Conservation (phyloP, 1,284 basidiomycete genomes). For the Austroboletus sp. region DNA sequence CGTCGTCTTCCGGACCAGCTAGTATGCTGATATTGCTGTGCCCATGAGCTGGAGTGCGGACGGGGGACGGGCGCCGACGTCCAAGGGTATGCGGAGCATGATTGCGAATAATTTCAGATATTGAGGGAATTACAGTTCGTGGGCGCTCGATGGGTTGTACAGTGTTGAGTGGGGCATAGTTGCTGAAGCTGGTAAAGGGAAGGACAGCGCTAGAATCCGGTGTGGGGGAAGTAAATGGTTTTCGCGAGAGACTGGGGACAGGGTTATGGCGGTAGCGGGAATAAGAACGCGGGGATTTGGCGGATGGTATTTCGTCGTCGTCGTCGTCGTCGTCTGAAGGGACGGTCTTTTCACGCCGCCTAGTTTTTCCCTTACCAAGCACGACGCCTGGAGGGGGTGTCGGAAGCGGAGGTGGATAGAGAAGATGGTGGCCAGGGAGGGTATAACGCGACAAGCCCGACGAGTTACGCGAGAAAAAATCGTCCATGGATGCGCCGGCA, state of each 20-base stretch:
- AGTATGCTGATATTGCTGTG: constrained; percentile 43
- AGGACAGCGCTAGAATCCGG: constrained; percentile 19
- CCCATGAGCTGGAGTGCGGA: constrained; percentile 43
- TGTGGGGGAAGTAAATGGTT: constrained; percentile 38
- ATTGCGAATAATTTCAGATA: constrained; percentile 74
- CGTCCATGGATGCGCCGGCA: constrained; percentile 40
- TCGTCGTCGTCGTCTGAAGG: constrained; percentile 44
- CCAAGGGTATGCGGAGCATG: constrained; percentile 57
- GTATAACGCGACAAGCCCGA: constrained; percentile 48
- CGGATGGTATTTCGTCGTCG: constrained; percentile 23
- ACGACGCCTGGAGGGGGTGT: constrained; percentile 73
- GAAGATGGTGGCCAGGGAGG: constrained; percentile 52
- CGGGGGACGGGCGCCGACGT: constrained; percentile 38
- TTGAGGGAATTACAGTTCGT: constrained; percentile 58
- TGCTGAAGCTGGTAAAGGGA: constrained; percentile 12
- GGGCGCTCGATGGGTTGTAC: constrained; percentile 24
- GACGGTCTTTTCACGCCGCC: constrained; percentile 36
- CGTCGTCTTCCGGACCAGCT: constrained; percentile 41
- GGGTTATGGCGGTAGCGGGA: constrained; percentile 37
- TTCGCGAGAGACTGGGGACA: constrained; percentile 33
- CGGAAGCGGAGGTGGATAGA: constrained; percentile 73
- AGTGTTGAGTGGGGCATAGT: constrained; percentile 12
- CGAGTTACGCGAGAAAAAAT: constrained; percentile 41
- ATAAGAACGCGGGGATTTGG: constrained; percentile 32
- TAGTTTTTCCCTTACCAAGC: constrained; percentile 55